Percentiles rank a stretch among this genome's conserved stretches.
Evolutionary conservation across 345 rosid species (phyloP).

Genomic region (Kernera saxatilis): DNA sequence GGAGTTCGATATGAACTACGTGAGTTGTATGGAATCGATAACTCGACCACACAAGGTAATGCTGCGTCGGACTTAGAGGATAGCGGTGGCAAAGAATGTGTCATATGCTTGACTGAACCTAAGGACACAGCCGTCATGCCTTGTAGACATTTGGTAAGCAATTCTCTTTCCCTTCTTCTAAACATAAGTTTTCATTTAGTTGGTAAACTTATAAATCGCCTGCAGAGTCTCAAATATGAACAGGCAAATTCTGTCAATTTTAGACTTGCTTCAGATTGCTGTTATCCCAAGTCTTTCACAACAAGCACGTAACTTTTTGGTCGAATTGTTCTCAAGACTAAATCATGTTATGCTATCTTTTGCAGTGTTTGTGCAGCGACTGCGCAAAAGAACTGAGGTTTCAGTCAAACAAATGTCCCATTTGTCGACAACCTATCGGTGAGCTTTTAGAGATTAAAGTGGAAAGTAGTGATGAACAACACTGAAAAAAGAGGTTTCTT

Average conservation of each 20-base stretch:
- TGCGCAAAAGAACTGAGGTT: slow-evolving; percentile 76
- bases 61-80: slow-evolving; percentile 48
- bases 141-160: slow-evolving; percentile 80
- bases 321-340: neutral
- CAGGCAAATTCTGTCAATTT: neutral
- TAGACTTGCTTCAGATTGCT: neutral
- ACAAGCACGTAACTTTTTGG: neutral
- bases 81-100: slow-evolving; percentile 74
- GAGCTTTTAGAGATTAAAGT: slow-evolving; percentile 81
- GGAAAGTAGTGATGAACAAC: slow-evolving; percentile 34
- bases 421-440: slow-evolving; percentile 78
- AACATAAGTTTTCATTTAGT: neutral
- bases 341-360: slow-evolving; percentile 19
- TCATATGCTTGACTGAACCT: slow-evolving; percentile 89
- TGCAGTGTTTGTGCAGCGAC: slow-evolving; percentile 77
- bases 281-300: neutral
- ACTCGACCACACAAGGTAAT: slow-evolving; percentile 30
- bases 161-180: neutral
- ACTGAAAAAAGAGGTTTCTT: slow-evolving; percentile 28
- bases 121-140: slow-evolving; percentile 86
- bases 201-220: neutral
- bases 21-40: slow-evolving; percentile 73
- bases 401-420: slow-evolving; percentile 84
- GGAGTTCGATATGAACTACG: slow-evolving; percentile 72
- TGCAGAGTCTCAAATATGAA: neutral